These are phyloP conservation scores for Calonectria pseudoreteaudii DNA, from an alignment of 2,329 filamentous ascomycete species.

Conservation along the genomic window DNA sequence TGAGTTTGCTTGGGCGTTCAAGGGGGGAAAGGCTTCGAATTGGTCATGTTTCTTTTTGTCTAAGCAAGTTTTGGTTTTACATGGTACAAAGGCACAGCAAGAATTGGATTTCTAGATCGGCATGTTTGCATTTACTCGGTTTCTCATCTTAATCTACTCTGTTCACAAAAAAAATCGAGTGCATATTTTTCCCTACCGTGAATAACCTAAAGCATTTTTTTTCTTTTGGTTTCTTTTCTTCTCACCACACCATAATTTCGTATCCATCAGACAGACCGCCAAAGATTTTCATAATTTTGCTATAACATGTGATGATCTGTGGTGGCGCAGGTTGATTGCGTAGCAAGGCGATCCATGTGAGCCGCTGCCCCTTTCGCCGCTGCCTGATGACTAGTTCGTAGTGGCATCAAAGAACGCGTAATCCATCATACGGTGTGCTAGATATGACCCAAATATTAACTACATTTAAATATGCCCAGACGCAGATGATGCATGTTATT, in stretches of 20 bases:
- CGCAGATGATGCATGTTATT: background rate
- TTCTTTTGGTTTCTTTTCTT: too few relatives aligned
- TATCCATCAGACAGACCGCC: background rate
- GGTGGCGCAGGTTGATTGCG: background rate
- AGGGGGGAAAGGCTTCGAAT: background rate
- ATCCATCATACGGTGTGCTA: background rate
- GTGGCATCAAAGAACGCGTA: background rate
- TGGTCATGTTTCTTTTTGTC: slow-evolving; percentile 3
- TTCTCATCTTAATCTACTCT: background rate
- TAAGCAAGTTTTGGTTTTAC: background rate
- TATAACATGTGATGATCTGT: background rate
- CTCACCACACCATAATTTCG: too few relatives aligned
- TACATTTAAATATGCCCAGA: background rate
- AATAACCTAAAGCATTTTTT: background rate
- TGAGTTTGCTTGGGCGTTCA: background rate
- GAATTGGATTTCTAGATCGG: background rate
- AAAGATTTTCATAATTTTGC: background rate
- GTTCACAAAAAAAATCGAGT: background rate
- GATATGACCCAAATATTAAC: background rate
- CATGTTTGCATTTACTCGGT: background rate
- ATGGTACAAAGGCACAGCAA: background rate
- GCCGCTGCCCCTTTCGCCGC: background rate
- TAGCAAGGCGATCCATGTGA: background rate
- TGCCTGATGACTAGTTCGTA: background rate
- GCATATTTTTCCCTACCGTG: background rate